A percentile compares a stretch with the other conserved stretches of the same genome.
Conservation (phyloP, 2,329 filamentous ascomycete genomes). For the Fusarium ramigenum region DNA sequence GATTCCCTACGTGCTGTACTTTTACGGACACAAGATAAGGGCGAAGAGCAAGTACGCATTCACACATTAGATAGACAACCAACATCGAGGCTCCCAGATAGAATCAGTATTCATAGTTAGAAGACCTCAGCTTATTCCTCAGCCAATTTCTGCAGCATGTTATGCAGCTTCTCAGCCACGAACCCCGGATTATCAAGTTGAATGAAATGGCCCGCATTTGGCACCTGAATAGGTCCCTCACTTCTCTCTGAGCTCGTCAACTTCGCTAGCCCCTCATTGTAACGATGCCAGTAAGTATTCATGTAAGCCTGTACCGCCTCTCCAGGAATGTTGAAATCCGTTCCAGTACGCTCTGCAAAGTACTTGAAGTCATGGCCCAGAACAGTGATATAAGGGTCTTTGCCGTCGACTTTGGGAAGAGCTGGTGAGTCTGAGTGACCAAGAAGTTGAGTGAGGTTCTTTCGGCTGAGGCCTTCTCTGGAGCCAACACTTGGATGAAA, state of each 20-base stretch:
- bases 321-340: not conserved
- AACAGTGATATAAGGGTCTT: constrained; percentile 33
- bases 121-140: not conserved
- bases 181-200: constrained; percentile 62
- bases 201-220: constrained; percentile 47
- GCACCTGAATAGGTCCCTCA: constrained; percentile 28
- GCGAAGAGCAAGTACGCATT: constrained; percentile 37
- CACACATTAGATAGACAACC: not conserved
- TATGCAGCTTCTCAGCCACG: constrained; percentile 45
- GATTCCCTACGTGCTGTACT: constrained; percentile 45
- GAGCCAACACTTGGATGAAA: constrained; percentile 38
- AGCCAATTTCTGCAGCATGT: constrained; percentile 9
- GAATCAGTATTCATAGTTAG: not conserved
- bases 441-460: constrained; percentile 31
- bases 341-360: constrained; percentile 19
- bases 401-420: not conserved
- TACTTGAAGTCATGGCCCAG: constrained; percentile 37
- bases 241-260: constrained; percentile 55
- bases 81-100: not conserved
- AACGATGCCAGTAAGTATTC: constrained; percentile 63
- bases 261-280: constrained; percentile 60
- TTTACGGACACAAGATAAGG: constrained; percentile 33
- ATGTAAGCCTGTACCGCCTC: constrained; percentile 58
- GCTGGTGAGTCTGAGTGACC: constrained; percentile 21
- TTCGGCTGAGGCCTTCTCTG: constrained; percentile 32